Percentiles rank a stretch among this genome's conserved stretches.
These are phyloP conservation scores for Solanum lycopersicoides DNA, from an alignment of 257 asterid species.

Conservation along the genomic window DNA sequence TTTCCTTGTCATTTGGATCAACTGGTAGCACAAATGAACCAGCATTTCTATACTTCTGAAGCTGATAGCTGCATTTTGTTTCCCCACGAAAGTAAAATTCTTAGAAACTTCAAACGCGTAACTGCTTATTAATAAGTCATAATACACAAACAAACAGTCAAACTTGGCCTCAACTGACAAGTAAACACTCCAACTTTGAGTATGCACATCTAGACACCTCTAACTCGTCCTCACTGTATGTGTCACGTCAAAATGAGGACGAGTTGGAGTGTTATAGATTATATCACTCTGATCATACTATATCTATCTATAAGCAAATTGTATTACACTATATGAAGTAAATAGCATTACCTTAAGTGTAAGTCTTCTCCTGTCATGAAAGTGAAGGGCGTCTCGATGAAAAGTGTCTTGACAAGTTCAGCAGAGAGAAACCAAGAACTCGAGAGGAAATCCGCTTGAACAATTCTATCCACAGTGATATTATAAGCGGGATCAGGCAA, in stretches of 20 bases:
- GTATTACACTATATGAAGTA: background rate
- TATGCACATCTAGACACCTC: background rate
- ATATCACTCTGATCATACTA: background rate
- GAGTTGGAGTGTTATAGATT: background rate
- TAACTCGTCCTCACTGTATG: background rate
- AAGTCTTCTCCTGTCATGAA: constrained; percentile 92
- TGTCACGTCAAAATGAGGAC: background rate
- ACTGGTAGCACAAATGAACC: constrained; percentile 82
- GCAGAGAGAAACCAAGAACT: constrained; percentile 97
- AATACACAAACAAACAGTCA: background rate
- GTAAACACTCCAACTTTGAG: background rate
- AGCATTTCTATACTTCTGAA: constrained; percentile 89
- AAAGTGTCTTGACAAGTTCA: constrained; percentile 72
- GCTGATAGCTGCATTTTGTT: constrained; percentile 69
- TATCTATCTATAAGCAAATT: background rate
- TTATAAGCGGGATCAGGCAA: constrained; percentile 97
- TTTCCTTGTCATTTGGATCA: constrained; percentile 75
- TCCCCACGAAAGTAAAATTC: background rate
- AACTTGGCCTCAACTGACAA: background rate
- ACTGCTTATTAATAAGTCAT: background rate
- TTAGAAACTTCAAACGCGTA: background rate
- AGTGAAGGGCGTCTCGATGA: constrained; percentile 80
- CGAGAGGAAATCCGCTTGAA: constrained; percentile 87
- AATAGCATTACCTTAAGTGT: constrained; percentile 62
- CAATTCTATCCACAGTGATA: constrained; percentile 54